A percentile compares a stretch with the other conserved stretches of the same genome.
These are phyloP conservation scores for Yamadazyma siamensis DNA, from an alignment of 1,139 yeast species.

Conservation along the genomic window DNA sequence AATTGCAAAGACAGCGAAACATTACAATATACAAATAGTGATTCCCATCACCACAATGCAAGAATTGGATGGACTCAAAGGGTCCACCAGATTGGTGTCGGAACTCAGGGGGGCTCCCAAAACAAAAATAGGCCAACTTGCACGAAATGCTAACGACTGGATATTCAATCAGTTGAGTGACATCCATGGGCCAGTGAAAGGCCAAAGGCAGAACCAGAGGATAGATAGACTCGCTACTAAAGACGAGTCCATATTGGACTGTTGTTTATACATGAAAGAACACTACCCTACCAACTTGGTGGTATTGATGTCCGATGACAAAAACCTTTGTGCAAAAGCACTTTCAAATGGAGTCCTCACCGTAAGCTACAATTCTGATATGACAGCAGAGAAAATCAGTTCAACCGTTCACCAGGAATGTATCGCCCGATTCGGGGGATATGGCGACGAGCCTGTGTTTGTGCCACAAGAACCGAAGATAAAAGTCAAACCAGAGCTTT, in stretches of 20 bases:
- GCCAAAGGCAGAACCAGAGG: conserved; percentile 60
- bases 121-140: conserved; percentile 49
- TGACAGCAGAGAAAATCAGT: conserved; percentile 63
- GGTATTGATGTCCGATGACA: conserved; percentile 74
- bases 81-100: conserved; percentile 21
- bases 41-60: conserved; percentile 68
- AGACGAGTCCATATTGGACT: conserved; percentile 85
- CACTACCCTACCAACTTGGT: conserved; percentile 44
- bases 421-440: conserved; percentile 4
- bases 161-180: conserved; percentile 60
- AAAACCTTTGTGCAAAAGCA: conserved; percentile 77
- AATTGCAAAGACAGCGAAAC: conserved; percentile 34
- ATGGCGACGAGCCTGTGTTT: conserved; percentile 4
- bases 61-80: conserved; percentile 80
- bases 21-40: conserved; percentile 49
- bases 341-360: conserved; percentile 65
- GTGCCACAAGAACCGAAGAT: too few relatives aligned
- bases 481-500: too few relatives aligned
- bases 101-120: conserved; percentile 13
- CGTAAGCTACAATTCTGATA: conserved; percentile 55
- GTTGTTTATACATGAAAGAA: conserved; percentile 64
- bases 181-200: conserved; percentile 49
- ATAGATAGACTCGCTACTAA: conserved; percentile 41
- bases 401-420: conserved; percentile 43
- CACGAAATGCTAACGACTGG: conserved; percentile 81